Evolutionary conservation across 345 rosid species (phyloP).

Genomic region (Punica granatum): DNA sequence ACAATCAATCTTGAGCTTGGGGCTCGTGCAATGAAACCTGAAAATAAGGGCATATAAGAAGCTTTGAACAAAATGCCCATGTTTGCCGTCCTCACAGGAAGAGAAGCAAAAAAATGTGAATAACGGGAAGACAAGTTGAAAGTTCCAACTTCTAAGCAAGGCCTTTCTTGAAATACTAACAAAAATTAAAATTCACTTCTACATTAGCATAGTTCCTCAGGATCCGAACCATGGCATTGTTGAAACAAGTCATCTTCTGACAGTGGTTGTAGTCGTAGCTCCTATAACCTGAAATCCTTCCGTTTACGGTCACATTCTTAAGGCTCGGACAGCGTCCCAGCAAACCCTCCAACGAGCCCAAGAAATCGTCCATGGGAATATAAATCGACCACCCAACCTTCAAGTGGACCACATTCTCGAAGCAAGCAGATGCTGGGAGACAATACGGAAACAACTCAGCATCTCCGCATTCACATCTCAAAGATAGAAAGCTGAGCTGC

Average conservation of each 20-base stretch:
- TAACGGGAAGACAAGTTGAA: no score
- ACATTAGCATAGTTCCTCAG: conserved; percentile 68
- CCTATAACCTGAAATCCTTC: conserved; percentile 65
- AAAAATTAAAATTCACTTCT: conserved; percentile 65
- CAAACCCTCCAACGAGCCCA: conserved; percentile 57
- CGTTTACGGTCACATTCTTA: conserved; percentile 54
- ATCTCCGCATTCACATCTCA: conserved; percentile 58
- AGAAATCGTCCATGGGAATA: conserved; percentile 45
- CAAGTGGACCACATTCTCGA: conserved; percentile 53
- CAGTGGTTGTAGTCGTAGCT: conserved; percentile 52
- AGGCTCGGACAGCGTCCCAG: conserved; percentile 64
- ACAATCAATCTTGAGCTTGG: no score
- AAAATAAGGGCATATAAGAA: no score
- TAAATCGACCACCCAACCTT: conserved; percentile 75
- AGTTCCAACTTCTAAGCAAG: no score
- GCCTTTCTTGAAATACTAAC: conserved; percentile 27
- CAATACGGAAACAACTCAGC: conserved; percentile 53
- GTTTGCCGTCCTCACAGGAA: no score
- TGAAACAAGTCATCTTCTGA: conserved; percentile 59
- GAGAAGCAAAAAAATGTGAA: no score
- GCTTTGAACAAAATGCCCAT: no score
- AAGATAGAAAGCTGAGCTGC: conserved; percentile 53
- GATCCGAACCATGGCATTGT: conserved; percentile 55
- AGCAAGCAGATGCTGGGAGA: conserved; percentile 40
- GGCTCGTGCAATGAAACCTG: no score